Evolutionary conservation across 2,329 filamentous ascomycete genomes (phyloP).

Genomic region (Emergomyces orientalis): DNA sequence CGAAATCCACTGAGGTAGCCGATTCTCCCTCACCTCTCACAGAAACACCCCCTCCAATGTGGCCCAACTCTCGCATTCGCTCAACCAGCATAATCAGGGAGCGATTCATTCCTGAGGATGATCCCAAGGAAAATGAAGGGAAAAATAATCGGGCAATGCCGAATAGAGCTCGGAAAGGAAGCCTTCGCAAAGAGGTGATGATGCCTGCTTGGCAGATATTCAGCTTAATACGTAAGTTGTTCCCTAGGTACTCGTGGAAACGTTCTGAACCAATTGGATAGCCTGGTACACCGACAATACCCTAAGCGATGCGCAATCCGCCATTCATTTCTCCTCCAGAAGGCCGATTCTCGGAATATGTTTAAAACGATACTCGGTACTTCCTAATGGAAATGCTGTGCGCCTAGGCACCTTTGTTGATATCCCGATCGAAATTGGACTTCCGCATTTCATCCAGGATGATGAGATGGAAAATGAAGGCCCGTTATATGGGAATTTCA

Average conservation of each 20-base stretch:
- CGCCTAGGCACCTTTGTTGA: conserved; percentile 78
- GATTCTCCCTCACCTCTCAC: conserved; percentile 23
- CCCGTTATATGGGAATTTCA: conserved; percentile 75
- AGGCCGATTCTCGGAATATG: conserved; percentile 86
- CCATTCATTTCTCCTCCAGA: conserved; percentile 72
- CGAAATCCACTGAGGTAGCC: conserved; percentile 16
- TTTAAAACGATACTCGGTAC: conserved; percentile 78
- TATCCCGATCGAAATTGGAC: conserved; percentile 71
- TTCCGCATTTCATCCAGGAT: conserved; percentile 85
- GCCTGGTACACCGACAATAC: conserved; percentile 75
- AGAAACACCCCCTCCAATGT: conserved; percentile 19
- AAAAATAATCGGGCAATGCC: conserved; percentile 17
- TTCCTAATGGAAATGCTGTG: conserved; percentile 56
- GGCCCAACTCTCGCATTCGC: conserved; percentile 2
- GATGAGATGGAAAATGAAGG: conserved; percentile 59
- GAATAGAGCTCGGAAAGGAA: conserved; percentile 12
- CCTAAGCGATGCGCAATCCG: conserved; percentile 62
- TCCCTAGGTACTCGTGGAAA: conserved; percentile 7
- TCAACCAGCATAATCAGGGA: conserved; percentile 37
- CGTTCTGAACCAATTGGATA: conserved; percentile 38
- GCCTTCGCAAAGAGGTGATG: conserved; percentile 66
- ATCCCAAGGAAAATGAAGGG: conserved; percentile 23
- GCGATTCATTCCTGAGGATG: conserved; percentile 39
- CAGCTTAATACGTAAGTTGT: conserved; percentile 68
- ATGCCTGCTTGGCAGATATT: conserved; percentile 99